Evolutionary conservation across 768 basidiomycete species (phyloP).

Genomic region (Hygrophorus pudorinus): DNA sequence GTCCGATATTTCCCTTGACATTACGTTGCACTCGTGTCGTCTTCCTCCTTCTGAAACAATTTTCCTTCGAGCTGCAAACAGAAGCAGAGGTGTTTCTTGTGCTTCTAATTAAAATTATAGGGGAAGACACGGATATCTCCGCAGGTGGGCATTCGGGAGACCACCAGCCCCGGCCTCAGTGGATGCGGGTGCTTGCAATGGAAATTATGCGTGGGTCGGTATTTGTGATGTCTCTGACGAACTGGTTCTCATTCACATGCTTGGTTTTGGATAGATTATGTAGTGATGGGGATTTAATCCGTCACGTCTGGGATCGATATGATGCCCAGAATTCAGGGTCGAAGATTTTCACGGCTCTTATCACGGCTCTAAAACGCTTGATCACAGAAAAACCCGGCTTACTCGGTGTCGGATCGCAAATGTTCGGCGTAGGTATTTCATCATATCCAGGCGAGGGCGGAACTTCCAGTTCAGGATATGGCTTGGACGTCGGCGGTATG

Average conservation of each 20-base stretch:
- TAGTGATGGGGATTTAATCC: slow-evolving; percentile 69
- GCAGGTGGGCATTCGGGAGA: slow-evolving; percentile 17
- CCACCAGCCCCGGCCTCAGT: slow-evolving; percentile 45
- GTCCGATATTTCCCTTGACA: slow-evolving; percentile 76
- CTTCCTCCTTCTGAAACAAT: slow-evolving; percentile 88
- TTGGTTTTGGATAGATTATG: slow-evolving; percentile 42
- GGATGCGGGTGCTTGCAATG: slow-evolving; percentile 89
- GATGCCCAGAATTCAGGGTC: slow-evolving; percentile 53
- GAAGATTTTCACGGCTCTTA: slow-evolving; percentile 66
- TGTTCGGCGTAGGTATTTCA: slow-evolving; percentile 68
- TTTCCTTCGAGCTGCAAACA: slow-evolving; percentile 66
- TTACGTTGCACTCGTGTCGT: slow-evolving; percentile 90
- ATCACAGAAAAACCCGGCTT: slow-evolving; percentile 83
- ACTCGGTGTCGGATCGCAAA: slow-evolving; percentile 70
- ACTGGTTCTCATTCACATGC: neutral
- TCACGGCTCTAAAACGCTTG: slow-evolving; percentile 77
- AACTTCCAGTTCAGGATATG: slow-evolving; percentile 34
- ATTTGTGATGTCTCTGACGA: slow-evolving; percentile 1
- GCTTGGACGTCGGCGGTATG: slow-evolving; percentile 54
- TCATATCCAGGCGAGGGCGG: slow-evolving; percentile 20
- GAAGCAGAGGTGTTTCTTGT: slow-evolving; percentile 85
- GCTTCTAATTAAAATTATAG: slow-evolving; percentile 55
- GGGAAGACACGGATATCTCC: slow-evolving; percentile 34
- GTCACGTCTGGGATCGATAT: slow-evolving; percentile 71
- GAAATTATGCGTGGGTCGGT: slow-evolving; percentile 82